Evolutionary conservation across 352 stramenopile genomes (phyloP).

Genomic region (Globisporangium camurandrum): DNA sequence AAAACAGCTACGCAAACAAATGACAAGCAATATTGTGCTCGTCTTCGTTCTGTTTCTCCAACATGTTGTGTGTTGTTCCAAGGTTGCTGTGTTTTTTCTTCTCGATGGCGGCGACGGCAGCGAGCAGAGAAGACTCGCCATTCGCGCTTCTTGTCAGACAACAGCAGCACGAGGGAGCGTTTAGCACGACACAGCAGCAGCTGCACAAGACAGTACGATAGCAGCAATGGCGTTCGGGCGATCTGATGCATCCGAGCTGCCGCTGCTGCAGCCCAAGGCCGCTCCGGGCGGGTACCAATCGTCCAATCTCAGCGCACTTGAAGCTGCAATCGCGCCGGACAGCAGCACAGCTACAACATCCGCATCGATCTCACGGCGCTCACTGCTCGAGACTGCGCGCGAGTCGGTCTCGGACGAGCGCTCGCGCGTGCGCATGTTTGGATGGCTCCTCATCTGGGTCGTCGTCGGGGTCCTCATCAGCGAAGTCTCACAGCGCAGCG

Average conservation of each 20-base stretch:
- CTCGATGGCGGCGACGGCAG: no score
- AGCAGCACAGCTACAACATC: not conserved
- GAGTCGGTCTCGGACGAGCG: slow-evolving; percentile 25
- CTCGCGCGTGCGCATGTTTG: slow-evolving; percentile 27
- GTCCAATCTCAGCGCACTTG: not conserved
- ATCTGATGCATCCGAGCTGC: slow-evolving; percentile 12
- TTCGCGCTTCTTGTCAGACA: not conserved
- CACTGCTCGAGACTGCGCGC: slow-evolving; percentile 6
- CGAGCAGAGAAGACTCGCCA: not conserved
- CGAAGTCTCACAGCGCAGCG: slow-evolving; percentile 13
- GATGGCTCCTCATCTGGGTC: slow-evolving; percentile 41
- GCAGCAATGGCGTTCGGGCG: not conserved
- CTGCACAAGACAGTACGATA: no score
- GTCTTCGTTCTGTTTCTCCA: no score
- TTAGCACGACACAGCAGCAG: not conserved
- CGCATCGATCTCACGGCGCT: not conserved
- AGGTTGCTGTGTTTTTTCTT: no score
- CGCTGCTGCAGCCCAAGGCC: slow-evolving; percentile 13
- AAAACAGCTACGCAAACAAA: no score
- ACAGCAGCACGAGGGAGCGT: not conserved
- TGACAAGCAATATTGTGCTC: no score
- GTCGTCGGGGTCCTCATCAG: slow-evolving; percentile 41
- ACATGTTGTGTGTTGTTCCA: no score
- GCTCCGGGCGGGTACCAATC: slow-evolving; percentile 3
- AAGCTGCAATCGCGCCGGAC: no score